These are phyloP conservation scores for Aspergillus ostianus DNA, from an alignment of 495 filamentous ascomycete genomes.

Conservation along the genomic window DNA sequence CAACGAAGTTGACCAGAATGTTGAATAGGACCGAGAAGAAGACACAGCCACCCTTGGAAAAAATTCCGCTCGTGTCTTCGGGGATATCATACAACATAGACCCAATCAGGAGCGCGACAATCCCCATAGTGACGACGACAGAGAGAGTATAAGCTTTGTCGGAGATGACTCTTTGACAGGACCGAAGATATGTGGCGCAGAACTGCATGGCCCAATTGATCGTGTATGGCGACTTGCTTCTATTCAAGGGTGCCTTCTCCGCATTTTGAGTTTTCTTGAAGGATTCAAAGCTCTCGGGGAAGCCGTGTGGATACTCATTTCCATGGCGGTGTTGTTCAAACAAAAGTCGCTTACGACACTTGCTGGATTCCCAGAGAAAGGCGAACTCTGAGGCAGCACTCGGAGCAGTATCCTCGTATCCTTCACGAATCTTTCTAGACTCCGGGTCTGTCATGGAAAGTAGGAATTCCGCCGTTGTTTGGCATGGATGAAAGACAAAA, in stretches of 20 bases:
- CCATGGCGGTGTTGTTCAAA: constrained; percentile 22
- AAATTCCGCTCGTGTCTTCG: constrained; percentile 62
- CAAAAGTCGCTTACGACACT: constrained; percentile 40
- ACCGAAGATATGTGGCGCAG: constrained; percentile 11
- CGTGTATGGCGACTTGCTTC: constrained; percentile 23
- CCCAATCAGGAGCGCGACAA: constrained; percentile 72
- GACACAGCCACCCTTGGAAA: constrained; percentile 66
- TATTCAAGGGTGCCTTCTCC: constrained; percentile 20
- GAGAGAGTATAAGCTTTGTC: constrained; percentile 35
- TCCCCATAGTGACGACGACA: constrained; percentile 32
- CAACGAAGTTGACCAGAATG: constrained; percentile 69
- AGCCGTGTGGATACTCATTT: not conserved
- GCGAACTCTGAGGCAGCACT: constrained; percentile 64
- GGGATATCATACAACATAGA: constrained; percentile 75
- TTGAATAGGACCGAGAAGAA: constrained; percentile 83
- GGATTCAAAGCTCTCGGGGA: constrained; percentile 25
- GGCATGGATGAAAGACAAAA: constrained; percentile 52
- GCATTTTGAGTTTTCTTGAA: constrained; percentile 27
- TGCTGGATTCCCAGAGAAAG: constrained; percentile 46
- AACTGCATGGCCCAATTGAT: not conserved
- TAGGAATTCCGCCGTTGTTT: constrained; percentile 63
- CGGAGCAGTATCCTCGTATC: constrained; percentile 59
- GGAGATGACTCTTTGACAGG: constrained; percentile 14
- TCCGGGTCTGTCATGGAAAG: constrained; percentile 63
- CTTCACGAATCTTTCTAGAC: constrained; percentile 54